Evolutionary conservation across 129 eudicot species (phyloP).

Genomic region (Scalesia atractyloides): DNA sequence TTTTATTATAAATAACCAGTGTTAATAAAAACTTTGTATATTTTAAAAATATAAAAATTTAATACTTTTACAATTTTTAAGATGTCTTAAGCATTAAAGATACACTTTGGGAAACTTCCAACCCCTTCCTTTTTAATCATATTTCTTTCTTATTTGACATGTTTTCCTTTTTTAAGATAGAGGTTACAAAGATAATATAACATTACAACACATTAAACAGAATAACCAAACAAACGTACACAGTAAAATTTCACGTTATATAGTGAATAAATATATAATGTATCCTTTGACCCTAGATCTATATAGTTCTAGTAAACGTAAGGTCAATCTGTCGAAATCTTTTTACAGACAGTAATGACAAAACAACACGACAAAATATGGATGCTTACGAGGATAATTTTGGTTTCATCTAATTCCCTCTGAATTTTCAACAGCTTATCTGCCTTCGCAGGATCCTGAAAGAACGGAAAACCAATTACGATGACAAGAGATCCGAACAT

Average conservation of each 20-base stretch:
- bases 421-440: constrained; percentile 92
- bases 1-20: not conserved
- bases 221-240: no score
- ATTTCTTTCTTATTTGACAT: not conserved
- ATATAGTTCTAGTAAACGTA: not conserved
- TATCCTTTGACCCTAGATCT: not conserved
- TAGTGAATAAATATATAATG: not conserved
- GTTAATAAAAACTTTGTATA: not conserved
- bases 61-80: no score
- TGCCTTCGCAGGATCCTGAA: constrained; percentile 94
- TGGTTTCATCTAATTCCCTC: constrained; percentile 95
- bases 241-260: not conserved
- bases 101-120: not conserved
- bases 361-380: not conserved
- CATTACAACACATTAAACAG: no score
- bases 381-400: constrained; percentile 85
- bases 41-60: no score
- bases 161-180: not conserved
- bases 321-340: not conserved
- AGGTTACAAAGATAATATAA: not conserved
- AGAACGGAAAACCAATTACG: not conserved
- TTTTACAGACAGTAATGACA: not conserved
- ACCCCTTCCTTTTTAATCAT: not conserved
- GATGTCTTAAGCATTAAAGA: not conserved
- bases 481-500: not conserved